Conservation (phyloP, 1,284 basidiomycete species). For the Phylloporus sp. region DNA sequence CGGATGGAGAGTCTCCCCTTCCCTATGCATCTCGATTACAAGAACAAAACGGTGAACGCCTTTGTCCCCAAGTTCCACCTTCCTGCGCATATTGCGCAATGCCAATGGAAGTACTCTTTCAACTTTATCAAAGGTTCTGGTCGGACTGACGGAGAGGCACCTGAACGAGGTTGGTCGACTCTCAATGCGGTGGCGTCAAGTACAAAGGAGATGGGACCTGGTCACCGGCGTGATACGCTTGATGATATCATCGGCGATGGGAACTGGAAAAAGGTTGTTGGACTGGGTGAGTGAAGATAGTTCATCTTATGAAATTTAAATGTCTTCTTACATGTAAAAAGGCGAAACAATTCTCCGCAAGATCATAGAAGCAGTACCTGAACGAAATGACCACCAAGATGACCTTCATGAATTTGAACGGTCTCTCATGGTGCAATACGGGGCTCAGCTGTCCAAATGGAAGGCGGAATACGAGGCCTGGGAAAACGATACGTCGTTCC, state of each 20-base stretch:
- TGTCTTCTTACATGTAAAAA: background rate
- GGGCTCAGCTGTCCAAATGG: background rate
- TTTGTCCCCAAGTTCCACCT: constrained; percentile 24
- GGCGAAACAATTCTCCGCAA: background rate
- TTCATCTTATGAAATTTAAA: background rate
- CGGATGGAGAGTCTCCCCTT: background rate
- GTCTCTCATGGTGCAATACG: background rate
- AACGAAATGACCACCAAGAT: constrained; percentile 2
- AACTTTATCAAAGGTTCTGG: constrained; percentile 10
- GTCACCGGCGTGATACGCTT: constrained; percentile 1
- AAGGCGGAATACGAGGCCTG: background rate
- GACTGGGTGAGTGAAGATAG: background rate
- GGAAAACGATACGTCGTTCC: background rate
- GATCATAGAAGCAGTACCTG: constrained; percentile 8
- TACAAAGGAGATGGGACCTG: constrained; percentile 23
- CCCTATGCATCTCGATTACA: background rate
- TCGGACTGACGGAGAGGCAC: constrained; percentile 16
- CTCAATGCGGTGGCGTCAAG: constrained; percentile 16
- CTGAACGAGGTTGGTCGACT: constrained; percentile 1
- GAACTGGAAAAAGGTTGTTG: background rate
- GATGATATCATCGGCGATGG: constrained; percentile 5
- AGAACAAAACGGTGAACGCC: background rate
- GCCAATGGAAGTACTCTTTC: constrained; percentile 20
- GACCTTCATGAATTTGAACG: background rate
- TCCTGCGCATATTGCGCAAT: constrained; percentile 16